Base-by-base conservation (phyloP, 2,329 filamentous ascomycete species). In the Fusarium domesticum region DNA sequence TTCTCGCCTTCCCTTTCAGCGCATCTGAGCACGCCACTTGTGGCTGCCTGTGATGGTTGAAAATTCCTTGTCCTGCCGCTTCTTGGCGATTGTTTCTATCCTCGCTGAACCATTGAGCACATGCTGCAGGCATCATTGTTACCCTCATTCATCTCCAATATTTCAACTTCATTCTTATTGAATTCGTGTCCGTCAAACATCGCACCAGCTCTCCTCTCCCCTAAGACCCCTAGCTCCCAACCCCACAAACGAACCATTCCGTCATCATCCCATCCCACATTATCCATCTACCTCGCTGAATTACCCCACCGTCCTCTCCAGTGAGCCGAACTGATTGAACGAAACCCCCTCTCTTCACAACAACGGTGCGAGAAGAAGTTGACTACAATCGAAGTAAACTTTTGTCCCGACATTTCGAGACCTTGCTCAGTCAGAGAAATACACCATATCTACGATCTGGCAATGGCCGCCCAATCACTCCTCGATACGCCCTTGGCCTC, bases 401-500 rank as follows among this genome's bases (percentile, higher is more conserved):
- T 16, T n/a, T 8, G 28, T 38, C 25, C 7, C 25, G 14, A 28
- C 7, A 28, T 11, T 38, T 19, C 12, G 39, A 18, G 12, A 18
- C 25, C 45, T n/a, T n/a, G n/a, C n/a, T n/a, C n/a, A n/a, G n/a
- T n/a, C n/a, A n/a, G n/a, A n/a, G n/a, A n/a, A n/a, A n/a, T 32
- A 11, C 32, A 11, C 18, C 3, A 23, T 18, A 39, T 38, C 6
- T 45, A 45, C 19, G 46, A 12, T 28, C 23, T 11, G 23, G 14
- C 67, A 47, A 46, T 60, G 20, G 51, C 57, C 18, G 44, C 50
- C 25, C 38, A 53, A 41, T 45, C 49, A 19, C 54, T 57, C 37
- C 60, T 69, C 47, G 55, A 58, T 43, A 52, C 62, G 14, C 59
- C 64, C 42, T 74, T 75, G 57, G 53, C 62, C 35, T 47, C 47